A percentile compares a stretch with the other conserved stretches of the same genome.
Evolutionary conservation across 805 yeast species (phyloP).

Genomic region (Blastobotrys americana): DNA sequence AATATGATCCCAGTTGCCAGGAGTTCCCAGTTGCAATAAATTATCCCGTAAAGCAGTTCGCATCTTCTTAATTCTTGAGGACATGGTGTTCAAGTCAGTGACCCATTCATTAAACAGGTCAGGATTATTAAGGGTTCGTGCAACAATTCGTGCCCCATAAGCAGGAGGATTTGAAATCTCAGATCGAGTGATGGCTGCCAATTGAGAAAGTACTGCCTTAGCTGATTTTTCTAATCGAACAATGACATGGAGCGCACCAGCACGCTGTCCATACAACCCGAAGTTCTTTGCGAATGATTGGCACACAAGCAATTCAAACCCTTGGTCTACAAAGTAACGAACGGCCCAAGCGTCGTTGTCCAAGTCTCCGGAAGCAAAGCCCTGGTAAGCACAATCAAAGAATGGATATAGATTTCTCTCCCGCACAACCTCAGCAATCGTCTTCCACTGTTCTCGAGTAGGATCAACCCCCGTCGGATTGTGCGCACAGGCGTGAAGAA

Average conservation of each 20-base stretch:
- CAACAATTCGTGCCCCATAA: constrained; percentile 88
- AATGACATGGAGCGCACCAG: constrained; percentile 82
- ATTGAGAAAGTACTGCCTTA: constrained; percentile 63
- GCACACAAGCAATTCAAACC: constrained; percentile 64
- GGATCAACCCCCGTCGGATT: constrained; percentile 98
- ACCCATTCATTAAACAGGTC: constrained; percentile 73
- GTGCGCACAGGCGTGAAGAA: constrained; percentile 94
- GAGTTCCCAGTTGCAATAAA: constrained; percentile 60
- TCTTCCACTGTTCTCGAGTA: constrained; percentile 68
- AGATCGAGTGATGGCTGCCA: constrained; percentile 66
- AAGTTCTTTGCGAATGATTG: constrained; percentile 96
- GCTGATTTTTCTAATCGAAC: constrained; percentile 37
- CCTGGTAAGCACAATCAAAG: constrained; percentile 95
- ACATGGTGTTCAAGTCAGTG: constrained; percentile 77
- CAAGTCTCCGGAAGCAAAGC: constrained; percentile 87
- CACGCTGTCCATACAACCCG: constrained; percentile 97
- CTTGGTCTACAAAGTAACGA: constrained; percentile 43
- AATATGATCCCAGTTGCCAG: constrained; percentile 91
- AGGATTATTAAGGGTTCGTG: constrained; percentile 62
- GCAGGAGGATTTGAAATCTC: constrained; percentile 93
- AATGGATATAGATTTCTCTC: constrained; percentile 63
- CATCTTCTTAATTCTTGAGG: constrained; percentile 74
- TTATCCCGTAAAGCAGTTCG: constrained; percentile 58
- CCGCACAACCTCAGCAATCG: constrained; percentile 56
- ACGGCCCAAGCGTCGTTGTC: constrained; percentile 80